Evolutionary conservation across 345 rosid species (phyloP).

Genomic region (Citrus cavaleriei): DNA sequence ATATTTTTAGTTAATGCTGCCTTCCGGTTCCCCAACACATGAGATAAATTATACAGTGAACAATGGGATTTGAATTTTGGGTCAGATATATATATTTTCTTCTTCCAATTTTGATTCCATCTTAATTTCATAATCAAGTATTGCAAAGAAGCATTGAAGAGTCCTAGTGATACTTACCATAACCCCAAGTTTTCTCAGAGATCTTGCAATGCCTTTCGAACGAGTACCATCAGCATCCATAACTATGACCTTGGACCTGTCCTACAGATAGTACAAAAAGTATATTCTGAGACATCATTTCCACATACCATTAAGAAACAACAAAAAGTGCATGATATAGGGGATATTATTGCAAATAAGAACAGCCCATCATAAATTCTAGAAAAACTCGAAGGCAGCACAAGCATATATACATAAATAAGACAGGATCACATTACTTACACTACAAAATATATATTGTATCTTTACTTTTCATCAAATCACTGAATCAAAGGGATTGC

Average conservation of each 20-base stretch:
- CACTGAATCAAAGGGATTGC: neutral
- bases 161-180: conserved; percentile 44
- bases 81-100: neutral
- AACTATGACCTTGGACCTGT: conserved; percentile 88
- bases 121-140: neutral
- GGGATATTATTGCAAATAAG: neutral
- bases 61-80: neutral
- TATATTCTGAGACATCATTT: conserved; percentile 31
- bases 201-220: conserved; percentile 87
- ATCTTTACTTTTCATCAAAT: neutral
- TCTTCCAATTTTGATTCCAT: neutral
- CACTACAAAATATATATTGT: neutral
- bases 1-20: neutral
- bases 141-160: conserved; percentile 4
- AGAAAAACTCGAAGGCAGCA: neutral
- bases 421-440: neutral
- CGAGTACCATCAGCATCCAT: conserved; percentile 90
- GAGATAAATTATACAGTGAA: neutral
- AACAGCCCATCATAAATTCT: neutral
- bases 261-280: conserved; percentile 63
- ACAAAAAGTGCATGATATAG: neutral
- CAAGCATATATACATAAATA: neutral
- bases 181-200: conserved; percentile 80
- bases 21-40: neutral
- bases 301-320: neutral